Percentiles rank a stretch among this genome's conserved stretches.
phyloP scores from a whole-genome alignment of 495 filamentous ascomycete species.

The Lepidopterella palustris region DNA sequence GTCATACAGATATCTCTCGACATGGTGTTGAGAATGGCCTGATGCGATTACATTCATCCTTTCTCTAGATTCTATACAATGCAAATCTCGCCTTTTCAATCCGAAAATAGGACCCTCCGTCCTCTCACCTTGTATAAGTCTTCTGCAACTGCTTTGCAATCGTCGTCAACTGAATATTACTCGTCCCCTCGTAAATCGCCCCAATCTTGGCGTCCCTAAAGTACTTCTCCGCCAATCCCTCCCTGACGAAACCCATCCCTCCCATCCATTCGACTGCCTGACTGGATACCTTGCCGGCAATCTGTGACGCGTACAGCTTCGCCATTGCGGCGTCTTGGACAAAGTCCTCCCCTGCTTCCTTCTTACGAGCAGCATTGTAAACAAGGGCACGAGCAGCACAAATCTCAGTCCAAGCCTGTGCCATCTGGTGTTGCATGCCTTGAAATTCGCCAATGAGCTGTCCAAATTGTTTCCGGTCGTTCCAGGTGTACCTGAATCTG shows the following conservation, averaged over 20 bases:
- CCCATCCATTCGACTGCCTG: constrained; percentile 98
- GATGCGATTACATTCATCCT: too few relatives aligned
- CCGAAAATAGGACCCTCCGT: neutral
- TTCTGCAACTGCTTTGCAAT: constrained; percentile 92
- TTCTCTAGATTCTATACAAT: too few relatives aligned
- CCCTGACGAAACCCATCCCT: constrained; percentile 92
- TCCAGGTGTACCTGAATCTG: constrained; percentile 69
- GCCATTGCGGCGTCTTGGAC: constrained; percentile 97
- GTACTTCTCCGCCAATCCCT: constrained; percentile 97
- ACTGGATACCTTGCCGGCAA: constrained; percentile 80
- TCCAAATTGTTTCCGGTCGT: constrained; percentile 96
- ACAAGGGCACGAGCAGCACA: constrained; percentile 84
- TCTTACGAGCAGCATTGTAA: constrained; percentile 94
- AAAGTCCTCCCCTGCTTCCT: constrained; percentile 94
- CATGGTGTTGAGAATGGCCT: too few relatives aligned
- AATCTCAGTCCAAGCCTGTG: constrained; percentile 92
- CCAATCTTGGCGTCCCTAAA: constrained; percentile 98
- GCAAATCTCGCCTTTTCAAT: neutral
- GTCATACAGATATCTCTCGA: too few relatives aligned
- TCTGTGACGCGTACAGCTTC: constrained; percentile 90
- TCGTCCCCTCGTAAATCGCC: constrained; percentile 95
- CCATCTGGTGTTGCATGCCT: constrained; percentile 98
- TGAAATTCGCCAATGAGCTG: constrained; percentile 91
- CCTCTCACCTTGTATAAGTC: constrained; percentile 60
- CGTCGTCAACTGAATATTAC: constrained; percentile 78